These are phyloP conservation scores for Harringtonia lauricola DNA, from an alignment of 2,329 filamentous ascomycete genomes.

Conservation along the genomic window DNA sequence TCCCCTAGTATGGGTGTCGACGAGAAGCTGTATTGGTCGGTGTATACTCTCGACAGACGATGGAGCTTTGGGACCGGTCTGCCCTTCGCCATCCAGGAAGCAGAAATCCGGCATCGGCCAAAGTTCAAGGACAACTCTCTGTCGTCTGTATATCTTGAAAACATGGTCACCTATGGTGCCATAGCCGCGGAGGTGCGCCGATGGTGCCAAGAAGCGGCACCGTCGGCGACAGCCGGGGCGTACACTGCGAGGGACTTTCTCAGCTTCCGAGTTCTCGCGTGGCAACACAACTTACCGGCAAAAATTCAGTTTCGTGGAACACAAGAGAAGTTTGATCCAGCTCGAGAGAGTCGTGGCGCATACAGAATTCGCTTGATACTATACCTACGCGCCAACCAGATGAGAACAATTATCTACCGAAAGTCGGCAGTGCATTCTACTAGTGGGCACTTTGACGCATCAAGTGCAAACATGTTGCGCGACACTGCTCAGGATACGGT, in stretches of 20 bases:
- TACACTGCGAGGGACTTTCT: not conserved
- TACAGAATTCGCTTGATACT: not conserved
- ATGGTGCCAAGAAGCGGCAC: not conserved
- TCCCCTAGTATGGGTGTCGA: not conserved
- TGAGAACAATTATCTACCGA: not conserved
- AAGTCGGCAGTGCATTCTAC: not conserved
- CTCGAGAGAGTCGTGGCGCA: not conserved
- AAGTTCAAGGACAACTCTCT: not conserved
- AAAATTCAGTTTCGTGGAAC: not conserved
- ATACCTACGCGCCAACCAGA: slow-evolving; percentile 2
- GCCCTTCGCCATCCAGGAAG: slow-evolving; percentile 3
- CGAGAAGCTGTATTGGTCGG: slow-evolving; percentile 1
- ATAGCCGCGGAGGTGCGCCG: slow-evolving; percentile 1
- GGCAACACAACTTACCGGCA: not conserved
- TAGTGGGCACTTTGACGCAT: not conserved
- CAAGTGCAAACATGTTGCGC: not conserved
- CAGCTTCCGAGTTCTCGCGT: not conserved
- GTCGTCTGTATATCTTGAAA: not conserved
- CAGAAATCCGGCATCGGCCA: not conserved
- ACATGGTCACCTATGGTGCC: not conserved
- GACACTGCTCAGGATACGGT: not conserved
- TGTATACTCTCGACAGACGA: slow-evolving; percentile 4
- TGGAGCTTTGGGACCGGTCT: slow-evolving; percentile 7
- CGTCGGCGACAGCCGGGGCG: not conserved
- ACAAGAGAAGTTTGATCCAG: not conserved